Conservation (phyloP, 305 asterid species). For the Solanum aculeatissimum region DNA sequence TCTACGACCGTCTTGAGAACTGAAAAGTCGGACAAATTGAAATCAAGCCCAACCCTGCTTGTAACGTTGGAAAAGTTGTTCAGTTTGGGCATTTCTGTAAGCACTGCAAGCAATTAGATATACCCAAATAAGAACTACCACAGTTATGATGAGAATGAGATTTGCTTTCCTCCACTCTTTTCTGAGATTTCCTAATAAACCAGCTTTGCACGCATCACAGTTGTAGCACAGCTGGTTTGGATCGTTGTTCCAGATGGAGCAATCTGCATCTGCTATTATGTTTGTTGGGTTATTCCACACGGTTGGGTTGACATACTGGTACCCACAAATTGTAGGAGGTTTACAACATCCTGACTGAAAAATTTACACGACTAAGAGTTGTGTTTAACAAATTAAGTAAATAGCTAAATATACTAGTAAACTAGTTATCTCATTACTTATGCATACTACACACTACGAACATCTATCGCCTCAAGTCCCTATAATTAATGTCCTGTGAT, state of each 20-base stretch:
- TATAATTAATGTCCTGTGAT: neutral
- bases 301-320: conserved; percentile 44
- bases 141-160: conserved; percentile 50
- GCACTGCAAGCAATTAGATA: conserved; percentile 69
- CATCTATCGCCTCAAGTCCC: neutral
- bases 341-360: conserved; percentile 81
- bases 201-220: conserved; percentile 91
- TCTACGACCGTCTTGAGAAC: neutral
- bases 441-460: neutral
- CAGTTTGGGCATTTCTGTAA: conserved; percentile 67
- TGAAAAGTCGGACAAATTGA: neutral
- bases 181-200: conserved; percentile 71
- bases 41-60: conserved; percentile 48
- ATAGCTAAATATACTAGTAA: neutral
- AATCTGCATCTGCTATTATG: conserved; percentile 37
- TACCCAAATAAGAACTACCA: conserved; percentile 49
- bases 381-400: neutral
- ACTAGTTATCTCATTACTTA: neutral
- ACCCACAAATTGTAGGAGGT: conserved; percentile 68
- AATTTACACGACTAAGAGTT: neutral
- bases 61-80: conserved; percentile 42
- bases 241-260: conserved; percentile 60
- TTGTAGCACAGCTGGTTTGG: conserved; percentile 66
- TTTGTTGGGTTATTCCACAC: conserved; percentile 52
- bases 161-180: conserved; percentile 74